Evolutionary conservation across 1,284 basidiomycete species (phyloP), one percentile per base, ranked within the genome.

Genomic region (Tylopilus orsonianus): DNA sequence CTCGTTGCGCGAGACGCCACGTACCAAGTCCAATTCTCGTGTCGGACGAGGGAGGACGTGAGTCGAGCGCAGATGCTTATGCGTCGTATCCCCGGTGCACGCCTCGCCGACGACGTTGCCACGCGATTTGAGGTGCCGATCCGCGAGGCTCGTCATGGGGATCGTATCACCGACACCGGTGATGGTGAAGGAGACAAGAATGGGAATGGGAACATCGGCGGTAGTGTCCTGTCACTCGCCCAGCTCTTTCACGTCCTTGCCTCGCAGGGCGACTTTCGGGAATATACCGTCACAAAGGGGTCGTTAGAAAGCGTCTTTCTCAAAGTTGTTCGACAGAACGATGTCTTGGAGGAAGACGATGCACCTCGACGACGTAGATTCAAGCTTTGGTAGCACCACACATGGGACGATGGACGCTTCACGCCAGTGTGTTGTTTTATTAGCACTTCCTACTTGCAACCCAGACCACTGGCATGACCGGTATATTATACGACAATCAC

Each of bases 11-110:
- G 84, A 8, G 84, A 85, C 54, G 83, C 81, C 2, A 81, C 78
- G 2, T 91, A 92, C 65, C 87, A 91, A 64, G 81, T 91, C 8
- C 89, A 92, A 59, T 81, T 91, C 61, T 77, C 80, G 0, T 83
- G 82, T 57, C 80, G 77, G 0, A 80, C 78, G 0, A 16, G 81
- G 6, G 78, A 81, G 46, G 83, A 85, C 35, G 68, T 83, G 8
- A 56, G 64, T 3, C 71, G 71, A 33, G 80, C 83, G 1, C 79
- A 83, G 27, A 62, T 71, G 7, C 71, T 87, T 36, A 86, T 91
- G 77, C 62, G 77, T 1, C 73, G 68, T 3, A 81, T 90, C 44
- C 83, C 81, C 14, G 81, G 78, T 12, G 78, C 79, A 32, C 78
- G 75, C 16, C 77, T 79, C 70, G 81, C 78, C 5, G 84, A 89